phyloP scores from a whole-genome alignment of 768 basidiomycete species.

The Naganishia onofrii region DNA sequence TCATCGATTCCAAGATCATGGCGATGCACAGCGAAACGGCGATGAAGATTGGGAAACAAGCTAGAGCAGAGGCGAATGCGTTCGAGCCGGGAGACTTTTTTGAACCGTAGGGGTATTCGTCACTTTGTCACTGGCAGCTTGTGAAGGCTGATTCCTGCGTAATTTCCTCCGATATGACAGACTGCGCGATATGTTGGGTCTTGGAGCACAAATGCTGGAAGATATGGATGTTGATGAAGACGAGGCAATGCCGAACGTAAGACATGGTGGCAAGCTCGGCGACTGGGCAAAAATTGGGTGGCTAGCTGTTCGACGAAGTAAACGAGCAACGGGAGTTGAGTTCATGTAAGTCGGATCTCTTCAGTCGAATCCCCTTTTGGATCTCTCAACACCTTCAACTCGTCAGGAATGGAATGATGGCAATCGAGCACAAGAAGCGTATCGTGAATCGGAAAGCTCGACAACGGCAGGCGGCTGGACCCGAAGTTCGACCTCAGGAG shows the following conservation, averaged over 20 bases:
- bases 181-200: constrained; percentile 39
- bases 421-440: constrained; percentile 79
- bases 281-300: constrained; percentile 86
- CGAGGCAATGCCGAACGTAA: constrained; percentile 54
- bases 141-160: not conserved
- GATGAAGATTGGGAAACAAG: constrained; percentile 73
- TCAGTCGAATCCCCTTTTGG: too few relatives aligned
- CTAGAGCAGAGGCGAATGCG: constrained; percentile 80
- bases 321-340: constrained; percentile 73
- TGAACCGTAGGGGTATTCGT: constrained; percentile 43
- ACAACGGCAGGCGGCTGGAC: constrained; percentile 64
- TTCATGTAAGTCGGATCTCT: constrained; percentile 73
- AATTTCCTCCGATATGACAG: constrained; percentile 29
- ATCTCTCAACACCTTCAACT: not conserved
- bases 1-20: constrained; percentile 22
- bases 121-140: too few relatives aligned
- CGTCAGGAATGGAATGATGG: constrained; percentile 82
- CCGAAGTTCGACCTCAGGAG: constrained; percentile 69
- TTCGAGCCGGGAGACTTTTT: constrained; percentile 94
- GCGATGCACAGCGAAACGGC: constrained; percentile 21
- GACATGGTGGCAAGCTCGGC: constrained; percentile 39
- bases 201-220: constrained; percentile 38
- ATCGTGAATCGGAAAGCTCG: constrained; percentile 62
- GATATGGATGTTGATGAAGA: constrained; percentile 45
- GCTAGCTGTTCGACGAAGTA: constrained; percentile 74